Evolutionary conservation across 1,284 basidiomycete genomes (phyloP).

Genomic region (Meira nashicola): DNA sequence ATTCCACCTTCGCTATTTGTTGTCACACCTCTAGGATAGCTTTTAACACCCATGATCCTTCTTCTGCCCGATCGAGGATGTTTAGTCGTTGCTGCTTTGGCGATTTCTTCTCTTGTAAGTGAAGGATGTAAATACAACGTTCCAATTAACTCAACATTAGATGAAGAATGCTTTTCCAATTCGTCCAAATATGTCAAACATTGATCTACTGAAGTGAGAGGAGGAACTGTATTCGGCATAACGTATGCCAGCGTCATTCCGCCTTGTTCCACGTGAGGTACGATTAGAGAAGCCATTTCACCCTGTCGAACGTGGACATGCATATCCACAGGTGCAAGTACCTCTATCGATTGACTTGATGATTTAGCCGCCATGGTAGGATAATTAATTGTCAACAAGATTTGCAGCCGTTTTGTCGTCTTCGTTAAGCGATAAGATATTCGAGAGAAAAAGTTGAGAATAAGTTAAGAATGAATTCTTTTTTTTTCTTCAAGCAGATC

Average conservation of each 20-base stretch:
- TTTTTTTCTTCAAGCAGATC: no score
- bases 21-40: conserved; percentile 94
- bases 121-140: conserved; percentile 89
- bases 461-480: no score
- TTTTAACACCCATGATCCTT: conserved; percentile 71
- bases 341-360: not conserved
- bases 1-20: conserved; percentile 96
- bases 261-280: conserved; percentile 81
- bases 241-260: conserved; percentile 91
- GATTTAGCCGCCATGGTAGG: no score
- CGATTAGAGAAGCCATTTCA: conserved; percentile 68
- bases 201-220: conserved; percentile 76
- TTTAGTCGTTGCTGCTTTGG: conserved; percentile 61
- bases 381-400: no score
- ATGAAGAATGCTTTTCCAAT: conserved; percentile 66
- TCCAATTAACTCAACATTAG: conserved; percentile 78
- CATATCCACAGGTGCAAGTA: conserved; percentile 58
- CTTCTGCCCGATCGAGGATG: not conserved
- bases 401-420: no score
- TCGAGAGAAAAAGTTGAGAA: no score
- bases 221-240: conserved; percentile 96
- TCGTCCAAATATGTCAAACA: conserved; percentile 75
- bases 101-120: conserved; percentile 84
- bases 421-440: no score
- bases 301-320: conserved; percentile 96